Evolutionary conservation across 371 early-diverging fungal species (phyloP).

Genomic region (Apophysomyces trapeziformis): DNA sequence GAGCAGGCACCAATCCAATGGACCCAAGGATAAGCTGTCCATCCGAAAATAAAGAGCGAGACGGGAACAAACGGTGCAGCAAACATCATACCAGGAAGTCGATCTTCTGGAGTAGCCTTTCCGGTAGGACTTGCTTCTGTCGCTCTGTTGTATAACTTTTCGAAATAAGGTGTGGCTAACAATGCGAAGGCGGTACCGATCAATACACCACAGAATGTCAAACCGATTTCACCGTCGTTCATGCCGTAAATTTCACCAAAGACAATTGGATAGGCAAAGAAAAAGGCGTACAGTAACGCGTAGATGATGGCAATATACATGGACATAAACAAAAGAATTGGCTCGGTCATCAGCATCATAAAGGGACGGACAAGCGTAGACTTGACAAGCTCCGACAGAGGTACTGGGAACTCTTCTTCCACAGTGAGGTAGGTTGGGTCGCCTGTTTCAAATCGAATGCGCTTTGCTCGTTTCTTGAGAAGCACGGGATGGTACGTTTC

Average conservation of each 20-base stretch:
- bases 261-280: constrained; percentile 49
- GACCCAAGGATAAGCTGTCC: constrained; percentile 46
- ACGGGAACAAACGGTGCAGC: constrained; percentile 47
- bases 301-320: constrained; percentile 49
- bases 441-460: constrained; percentile 33
- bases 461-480: constrained; percentile 34
- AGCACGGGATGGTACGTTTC: constrained; percentile 51
- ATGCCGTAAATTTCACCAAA: constrained; percentile 38
- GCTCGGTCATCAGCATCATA: constrained; percentile 44
- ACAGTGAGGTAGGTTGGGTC: constrained; percentile 39
- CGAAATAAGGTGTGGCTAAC: constrained; percentile 36
- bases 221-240: constrained; percentile 45
- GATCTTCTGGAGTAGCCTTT: constrained; percentile 43
- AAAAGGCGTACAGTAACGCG: constrained; percentile 48
- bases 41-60: constrained; percentile 49
- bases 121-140: constrained; percentile 19
- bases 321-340: constrained; percentile 44
- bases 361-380: constrained; percentile 44
- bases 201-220: constrained; percentile 47
- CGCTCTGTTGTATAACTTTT: constrained; percentile 26
- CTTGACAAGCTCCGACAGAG: constrained; percentile 35
- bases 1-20: constrained; percentile 44
- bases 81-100: constrained; percentile 50
- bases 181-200: constrained; percentile 42
- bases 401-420: constrained; percentile 40